phyloP scores from a whole-genome alignment of 192 early-diverging fungal genomes.

The Phycomyces blakesleeanus region DNA sequence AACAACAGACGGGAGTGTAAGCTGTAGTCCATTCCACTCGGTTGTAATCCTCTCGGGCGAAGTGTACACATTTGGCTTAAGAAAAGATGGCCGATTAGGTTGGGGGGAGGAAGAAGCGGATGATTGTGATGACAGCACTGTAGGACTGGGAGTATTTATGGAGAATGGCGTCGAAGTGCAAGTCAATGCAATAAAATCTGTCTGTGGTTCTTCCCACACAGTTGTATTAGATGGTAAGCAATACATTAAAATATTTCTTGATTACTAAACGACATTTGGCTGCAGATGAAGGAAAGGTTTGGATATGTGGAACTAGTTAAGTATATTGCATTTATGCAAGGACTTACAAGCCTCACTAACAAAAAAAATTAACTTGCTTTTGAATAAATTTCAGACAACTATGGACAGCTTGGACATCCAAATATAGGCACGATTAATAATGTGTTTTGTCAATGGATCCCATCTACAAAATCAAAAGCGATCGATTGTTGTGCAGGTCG shows the following conservation, averaged over 20 bases:
- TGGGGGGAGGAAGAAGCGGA: neutral
- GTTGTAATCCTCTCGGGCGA: conserved; percentile 3
- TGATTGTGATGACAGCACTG: neutral
- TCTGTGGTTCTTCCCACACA: conserved; percentile 13
- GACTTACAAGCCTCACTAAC: neutral
- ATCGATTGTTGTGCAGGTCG: conserved; percentile 1
- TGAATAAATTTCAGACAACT: conserved; percentile 8
- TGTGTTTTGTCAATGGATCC: conserved; percentile 5
- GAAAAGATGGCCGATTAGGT: conserved; percentile 13
- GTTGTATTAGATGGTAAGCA: conserved; percentile 13
- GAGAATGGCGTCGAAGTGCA: neutral
- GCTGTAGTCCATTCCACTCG: conserved; percentile 9
- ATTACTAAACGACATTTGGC: neutral
- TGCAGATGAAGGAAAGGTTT: neutral
- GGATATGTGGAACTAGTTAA: conserved; percentile 18
- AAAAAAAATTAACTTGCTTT: neutral
- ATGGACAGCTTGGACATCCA: conserved; percentile 6
- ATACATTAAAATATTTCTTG: neutral
- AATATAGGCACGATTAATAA: neutral
- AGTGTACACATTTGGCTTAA: conserved; percentile 20
- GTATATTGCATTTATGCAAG: neutral
- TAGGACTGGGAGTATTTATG: conserved; percentile 1
- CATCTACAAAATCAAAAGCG: neutral
- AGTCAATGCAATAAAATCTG: neutral
- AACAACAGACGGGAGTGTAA: neutral